Base-by-base conservation (phyloP, 768 basidiomycete species). In the Mycena galopus region DNA sequence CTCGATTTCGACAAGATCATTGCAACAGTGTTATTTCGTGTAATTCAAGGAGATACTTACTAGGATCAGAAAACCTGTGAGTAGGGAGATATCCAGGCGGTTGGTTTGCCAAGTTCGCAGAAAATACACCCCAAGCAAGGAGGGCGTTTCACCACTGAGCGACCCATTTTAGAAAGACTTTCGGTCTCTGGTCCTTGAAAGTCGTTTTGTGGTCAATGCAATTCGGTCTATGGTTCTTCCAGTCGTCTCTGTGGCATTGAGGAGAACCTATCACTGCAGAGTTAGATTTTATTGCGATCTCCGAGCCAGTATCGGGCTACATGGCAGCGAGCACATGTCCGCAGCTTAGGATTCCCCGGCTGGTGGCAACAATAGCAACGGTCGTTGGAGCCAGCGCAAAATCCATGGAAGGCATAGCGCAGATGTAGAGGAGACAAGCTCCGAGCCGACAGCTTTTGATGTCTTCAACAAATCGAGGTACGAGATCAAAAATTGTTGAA, bases 321-420 rank as follows among this genome's bases (percentile, higher is more conserved):
- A 2, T 56, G 59, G 27, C 67, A 69, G 21, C 67, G 59, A 55
- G 59, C 27, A 37, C 67, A 69, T 29, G 16, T 69, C 10, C 67
- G 59, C 60, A 62, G 50, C 33, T 60, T 59, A 1, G 57, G 47
- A 9, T 67, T 47, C 42, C 66, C 66, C 3, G 60, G 39, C 30
- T 61, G 10, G n/a, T 56, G 61, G 29, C 57, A 67, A 17, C 21
- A 23, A 27, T 61, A 53, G 30, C 60, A 69, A 1, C 21, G 39
- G n/a, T 55, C 30, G 51, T 61, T 62, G 21, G 67, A 55, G 4
- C 67, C 60, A 1, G 53, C 59, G 25, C n/a, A 30, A 29, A 55
- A 55, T 21, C 2, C 29, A 50, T 33, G 32, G 29, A 9, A 33
- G 65, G 55, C 65, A 57, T 65, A 3, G 5, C 39, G 16, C 7